Conservation (phyloP, 192 early-diverging fungal species). For the Backusella morwellensis region DNA sequence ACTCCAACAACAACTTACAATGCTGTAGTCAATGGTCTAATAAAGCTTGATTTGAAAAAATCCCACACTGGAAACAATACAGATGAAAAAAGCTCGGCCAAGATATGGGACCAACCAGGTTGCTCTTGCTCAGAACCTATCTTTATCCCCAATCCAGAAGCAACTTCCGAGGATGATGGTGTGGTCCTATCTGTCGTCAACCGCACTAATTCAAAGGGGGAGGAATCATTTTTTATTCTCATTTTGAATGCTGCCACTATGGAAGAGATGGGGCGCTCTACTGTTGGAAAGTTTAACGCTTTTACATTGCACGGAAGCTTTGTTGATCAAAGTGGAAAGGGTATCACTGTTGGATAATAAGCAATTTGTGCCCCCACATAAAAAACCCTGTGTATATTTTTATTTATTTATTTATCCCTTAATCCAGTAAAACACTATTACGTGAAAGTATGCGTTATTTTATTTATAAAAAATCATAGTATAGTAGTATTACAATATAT, state of each 20-base stretch:
- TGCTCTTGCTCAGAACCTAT: slow-evolving; percentile 35
- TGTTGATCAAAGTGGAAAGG: slow-evolving; percentile 22
- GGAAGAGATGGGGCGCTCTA: slow-evolving; percentile 21
- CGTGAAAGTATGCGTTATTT: too few species aligned
- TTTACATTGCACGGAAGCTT: slow-evolving; percentile 27
- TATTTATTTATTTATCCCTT: neutral
- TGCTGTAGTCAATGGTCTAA: slow-evolving; percentile 28
- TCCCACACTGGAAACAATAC: neutral
- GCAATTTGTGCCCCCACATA: neutral
- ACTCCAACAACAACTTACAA: slow-evolving; percentile 19
- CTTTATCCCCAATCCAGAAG: slow-evolving; percentile 26
- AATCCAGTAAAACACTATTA: too few species aligned
- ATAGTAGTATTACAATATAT: too few species aligned
- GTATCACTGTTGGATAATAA: neutral
- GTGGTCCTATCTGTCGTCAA: slow-evolving; percentile 32
- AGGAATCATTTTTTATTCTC: slow-evolving; percentile 21
- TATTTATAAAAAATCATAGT: too few species aligned
- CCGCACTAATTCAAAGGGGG: neutral
- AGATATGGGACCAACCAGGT: slow-evolving; percentile 34
- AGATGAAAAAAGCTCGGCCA: slow-evolving; percentile 2
- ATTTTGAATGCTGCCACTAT: slow-evolving; percentile 30
- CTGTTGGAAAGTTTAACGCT: slow-evolving; percentile 1
- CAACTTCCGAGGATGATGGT: slow-evolving; percentile 33
- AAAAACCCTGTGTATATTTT: neutral
- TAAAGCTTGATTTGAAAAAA: slow-evolving; percentile 32